Base-by-base conservation (phyloP, 768 basidiomycete species). In the Brasilioporus rufonigricans region DNA sequence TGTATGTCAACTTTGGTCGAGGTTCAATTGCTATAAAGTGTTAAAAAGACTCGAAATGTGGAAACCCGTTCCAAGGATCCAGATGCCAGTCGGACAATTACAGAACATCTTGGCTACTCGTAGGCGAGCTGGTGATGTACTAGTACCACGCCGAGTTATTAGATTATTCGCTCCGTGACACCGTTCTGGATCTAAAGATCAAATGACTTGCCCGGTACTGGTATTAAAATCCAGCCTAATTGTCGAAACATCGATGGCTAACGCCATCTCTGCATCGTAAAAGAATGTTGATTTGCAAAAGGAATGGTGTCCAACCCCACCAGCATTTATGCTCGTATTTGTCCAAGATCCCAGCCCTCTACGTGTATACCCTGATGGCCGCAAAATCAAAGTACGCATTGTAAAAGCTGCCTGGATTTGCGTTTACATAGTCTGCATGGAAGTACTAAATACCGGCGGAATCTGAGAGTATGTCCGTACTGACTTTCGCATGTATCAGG, bases 331-430 rank as follows among this genome's bases (percentile, higher is more conserved):
- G 31, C 52, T 38, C 11, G 24, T 33, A 44, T 11, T n/a, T 21
- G 35, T 35, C 31, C n/a, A 18, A 40, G 13, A 26, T 23, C 48
- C 10, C 33, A 39, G 19, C 46, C 19, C 50, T 11, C 60, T 66
- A 77, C 26, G 64, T 70, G 67, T 82, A 84, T 29, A 83, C 71
- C 54, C 77, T 80, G 50, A 90, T 68, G 47, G 79, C 80, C 44
- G 78, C 76, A 66, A 92, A 79, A 41, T 88, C 81, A 72, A 88
- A 91, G 74, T 83, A 90, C 0, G 90, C 87, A 31, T 86, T 73
- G 11, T 60, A 58, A 71, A 91, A 91, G 12, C 84, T 85, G 4
- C 70, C 67, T 1, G 89, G 89, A 61, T 88, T 85, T 57, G 26
- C 27, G 50, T 64, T 44, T 14, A 64, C 62, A 23, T 39, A 61